Conservation (phyloP, 2,329 filamentous ascomycete genomes). For the Laburnicola sp. region DNA sequence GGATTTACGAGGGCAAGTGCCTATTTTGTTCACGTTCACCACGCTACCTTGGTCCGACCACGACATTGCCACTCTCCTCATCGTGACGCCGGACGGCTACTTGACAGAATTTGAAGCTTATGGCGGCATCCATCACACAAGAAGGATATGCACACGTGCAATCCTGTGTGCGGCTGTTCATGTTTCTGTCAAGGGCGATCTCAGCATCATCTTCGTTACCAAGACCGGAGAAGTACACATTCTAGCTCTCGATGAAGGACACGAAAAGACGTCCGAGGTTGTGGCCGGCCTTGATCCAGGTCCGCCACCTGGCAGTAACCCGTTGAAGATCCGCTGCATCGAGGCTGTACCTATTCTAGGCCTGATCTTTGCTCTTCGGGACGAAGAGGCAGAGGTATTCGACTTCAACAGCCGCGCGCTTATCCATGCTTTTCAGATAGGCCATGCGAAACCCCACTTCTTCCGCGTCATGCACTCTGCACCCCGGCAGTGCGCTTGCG, state of each 20-base stretch:
- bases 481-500: slow-evolving; percentile 56
- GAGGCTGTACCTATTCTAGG: slow-evolving; percentile 62
- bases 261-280: slow-evolving; percentile 34
- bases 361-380: slow-evolving; percentile 63
- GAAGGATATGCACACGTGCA: slow-evolving; percentile 30
- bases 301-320: slow-evolving; percentile 41
- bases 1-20: slow-evolving; percentile 61
- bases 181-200: slow-evolving; percentile 28
- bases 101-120: slow-evolving; percentile 62
- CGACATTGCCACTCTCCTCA: slow-evolving; percentile 52
- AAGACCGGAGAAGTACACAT: slow-evolving; percentile 43
- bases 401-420: slow-evolving; percentile 60
- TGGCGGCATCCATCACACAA: slow-evolving; percentile 39
- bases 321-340: slow-evolving; percentile 58
- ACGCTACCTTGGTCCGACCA: slow-evolving; percentile 39
- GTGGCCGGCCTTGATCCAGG: slow-evolving; percentile 41
- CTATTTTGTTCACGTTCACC: slow-evolving; percentile 64
- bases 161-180: slow-evolving; percentile 37
- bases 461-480: slow-evolving; percentile 63
- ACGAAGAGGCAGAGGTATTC: slow-evolving; percentile 61
- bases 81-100: slow-evolving; percentile 67
- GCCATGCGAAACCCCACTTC: slow-evolving; percentile 61
- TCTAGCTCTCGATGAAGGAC: slow-evolving; percentile 26
- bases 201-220: slow-evolving; percentile 39
- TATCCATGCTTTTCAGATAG: slow-evolving; percentile 65